phyloP scores from a whole-genome alignment of 371 early-diverging fungal genomes.

The Phascolomyces articulosus region DNA sequence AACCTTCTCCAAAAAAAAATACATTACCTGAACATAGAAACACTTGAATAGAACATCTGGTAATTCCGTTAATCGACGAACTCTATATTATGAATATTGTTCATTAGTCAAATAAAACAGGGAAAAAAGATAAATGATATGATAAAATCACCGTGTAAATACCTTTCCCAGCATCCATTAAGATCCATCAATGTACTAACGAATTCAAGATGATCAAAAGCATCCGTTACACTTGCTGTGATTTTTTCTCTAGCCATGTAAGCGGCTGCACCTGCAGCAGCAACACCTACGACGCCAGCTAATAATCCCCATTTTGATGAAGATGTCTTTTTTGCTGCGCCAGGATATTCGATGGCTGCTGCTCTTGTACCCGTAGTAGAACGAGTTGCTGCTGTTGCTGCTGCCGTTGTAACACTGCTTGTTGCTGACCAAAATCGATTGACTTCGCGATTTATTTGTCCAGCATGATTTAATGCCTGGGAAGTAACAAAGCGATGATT shows the following conservation, averaged over 20 bases:
- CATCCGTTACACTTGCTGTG: constrained; percentile 36
- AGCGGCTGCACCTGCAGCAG: constrained; percentile 52
- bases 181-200: constrained; percentile 43
- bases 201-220: constrained; percentile 58
- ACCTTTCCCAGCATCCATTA: constrained; percentile 38
- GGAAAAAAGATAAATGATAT: not conserved
- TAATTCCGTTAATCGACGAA: constrained; percentile 33
- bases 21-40: constrained; percentile 53
- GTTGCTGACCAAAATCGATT: constrained; percentile 4
- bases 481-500: constrained; percentile 48
- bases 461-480: constrained; percentile 30
- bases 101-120: not conserved
- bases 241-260: constrained; percentile 46
- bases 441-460: constrained; percentile 18
- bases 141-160: not conserved
- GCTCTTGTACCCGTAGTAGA: not conserved
- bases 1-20: too few relatives aligned
- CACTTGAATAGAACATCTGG: constrained; percentile 54
- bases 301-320: constrained; percentile 42
- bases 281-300: constrained; percentile 58
- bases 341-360: not conserved
- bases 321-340: constrained; percentile 6
- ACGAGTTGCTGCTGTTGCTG: not conserved
- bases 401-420: not conserved
- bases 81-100: constrained; percentile 26